A percentile compares a stretch with the other conserved stretches of the same genome.
These are phyloP conservation scores for Ustilago sp. DNA, from an alignment of 1,284 basidiomycete genomes.

Conservation along the genomic window DNA sequence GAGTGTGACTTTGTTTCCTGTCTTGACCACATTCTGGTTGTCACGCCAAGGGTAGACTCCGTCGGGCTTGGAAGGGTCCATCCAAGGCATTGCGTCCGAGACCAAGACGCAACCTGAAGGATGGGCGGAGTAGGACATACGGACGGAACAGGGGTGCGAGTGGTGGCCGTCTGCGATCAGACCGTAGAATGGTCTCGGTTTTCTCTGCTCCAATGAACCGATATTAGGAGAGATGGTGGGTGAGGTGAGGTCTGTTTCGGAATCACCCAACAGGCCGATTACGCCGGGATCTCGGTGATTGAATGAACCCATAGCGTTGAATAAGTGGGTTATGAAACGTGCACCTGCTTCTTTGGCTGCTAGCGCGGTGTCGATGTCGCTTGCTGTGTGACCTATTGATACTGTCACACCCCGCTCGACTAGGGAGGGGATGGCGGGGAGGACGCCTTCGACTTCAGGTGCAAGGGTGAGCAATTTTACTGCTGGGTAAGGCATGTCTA, in stretches of 20 bases:
- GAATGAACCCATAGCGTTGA: slow-evolving; percentile 90
- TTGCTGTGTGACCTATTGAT: slow-evolving; percentile 85
- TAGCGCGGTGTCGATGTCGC: slow-evolving; percentile 77
- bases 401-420: slow-evolving; percentile 79
- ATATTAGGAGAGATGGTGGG: background rate
- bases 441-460: slow-evolving; percentile 85
- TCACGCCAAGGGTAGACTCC: slow-evolving; percentile 89
- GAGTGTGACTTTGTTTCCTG: slow-evolving; percentile 82
- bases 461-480: slow-evolving; percentile 87
- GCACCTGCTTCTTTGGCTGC: slow-evolving; percentile 79
- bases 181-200: slow-evolving; percentile 75
- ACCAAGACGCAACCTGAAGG: slow-evolving; percentile 87
- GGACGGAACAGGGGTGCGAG: slow-evolving; percentile 87
- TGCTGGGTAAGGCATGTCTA: slow-evolving; percentile 71
- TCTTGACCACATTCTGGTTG: slow-evolving; percentile 80
- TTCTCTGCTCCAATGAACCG: background rate
- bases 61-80: slow-evolving; percentile 85
- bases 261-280: slow-evolving; percentile 85
- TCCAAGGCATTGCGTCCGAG: slow-evolving; percentile 87
- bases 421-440: slow-evolving; percentile 77
- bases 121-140: slow-evolving; percentile 83
- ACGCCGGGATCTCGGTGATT: slow-evolving; percentile 76
- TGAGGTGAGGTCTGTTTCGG: slow-evolving; percentile 23
- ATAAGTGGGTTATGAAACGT: slow-evolving; percentile 86
- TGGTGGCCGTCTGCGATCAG: slow-evolving; percentile 92